Conservation (phyloP, 371 early-diverging fungal genomes). For the Fennellomyces sp. region DNA sequence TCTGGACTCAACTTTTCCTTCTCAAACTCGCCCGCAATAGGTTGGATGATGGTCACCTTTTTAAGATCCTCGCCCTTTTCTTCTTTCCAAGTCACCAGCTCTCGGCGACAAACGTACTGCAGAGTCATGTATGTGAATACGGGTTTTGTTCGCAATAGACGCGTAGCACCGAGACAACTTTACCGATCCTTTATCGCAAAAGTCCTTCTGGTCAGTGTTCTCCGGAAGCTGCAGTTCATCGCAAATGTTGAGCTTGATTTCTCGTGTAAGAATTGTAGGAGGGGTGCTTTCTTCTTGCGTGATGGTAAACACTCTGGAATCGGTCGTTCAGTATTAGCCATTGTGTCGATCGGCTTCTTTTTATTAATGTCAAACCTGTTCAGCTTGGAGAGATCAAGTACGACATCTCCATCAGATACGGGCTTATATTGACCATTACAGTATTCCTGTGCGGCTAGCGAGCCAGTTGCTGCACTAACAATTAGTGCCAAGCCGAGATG, state of each 20-base stretch:
- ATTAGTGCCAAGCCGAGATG: slow-evolving; percentile 8
- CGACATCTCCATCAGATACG: neutral
- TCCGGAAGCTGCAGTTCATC: slow-evolving; percentile 15
- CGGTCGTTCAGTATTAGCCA: neutral
- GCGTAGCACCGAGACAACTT: neutral
- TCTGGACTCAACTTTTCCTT: slow-evolving; percentile 14
- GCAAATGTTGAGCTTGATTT: slow-evolving; percentile 21
- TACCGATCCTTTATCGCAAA: slow-evolving; percentile 21
- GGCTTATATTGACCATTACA: slow-evolving; percentile 11
- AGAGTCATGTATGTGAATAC: neutral
- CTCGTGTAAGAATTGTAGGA: neutral
- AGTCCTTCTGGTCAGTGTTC: slow-evolving; percentile 9
- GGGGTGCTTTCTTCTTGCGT: neutral
- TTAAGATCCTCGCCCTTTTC: no score
- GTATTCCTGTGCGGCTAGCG: slow-evolving; percentile 11
- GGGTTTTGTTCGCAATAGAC: neutral
- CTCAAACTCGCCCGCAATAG: slow-evolving; percentile 17
- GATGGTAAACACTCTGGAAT: slow-evolving; percentile 11
- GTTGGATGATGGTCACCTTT: slow-evolving; percentile 4
- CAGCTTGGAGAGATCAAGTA: slow-evolving; percentile 21
- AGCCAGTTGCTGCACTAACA: slow-evolving; percentile 4
- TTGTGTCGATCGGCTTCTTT: neutral
- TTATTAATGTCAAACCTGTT: slow-evolving; percentile 11
- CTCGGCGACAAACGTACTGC: slow-evolving; percentile 22
- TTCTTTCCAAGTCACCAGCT: slow-evolving; percentile 2